Base-by-base conservation (phyloP, 1,284 basidiomycete species). In the Microbotryomycetes sp. region DNA sequence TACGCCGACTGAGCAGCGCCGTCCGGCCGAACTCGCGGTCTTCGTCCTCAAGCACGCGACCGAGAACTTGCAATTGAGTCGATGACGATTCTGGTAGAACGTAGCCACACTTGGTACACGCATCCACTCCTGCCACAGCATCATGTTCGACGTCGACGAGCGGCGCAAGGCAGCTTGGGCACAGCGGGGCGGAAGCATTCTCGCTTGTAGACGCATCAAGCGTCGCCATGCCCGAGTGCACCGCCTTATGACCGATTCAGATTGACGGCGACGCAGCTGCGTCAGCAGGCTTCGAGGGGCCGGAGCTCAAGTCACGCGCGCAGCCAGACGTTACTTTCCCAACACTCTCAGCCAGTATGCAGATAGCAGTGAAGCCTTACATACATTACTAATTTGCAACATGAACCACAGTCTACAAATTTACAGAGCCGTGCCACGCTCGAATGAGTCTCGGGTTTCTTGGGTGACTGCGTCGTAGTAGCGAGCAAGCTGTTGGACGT, bases 401-500 rank as follows among this genome's bases (percentile, higher is more conserved):
- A n/a, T n/a, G n/a, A n/a, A n/a, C n/a, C n/a, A n/a, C n/a, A n/a
- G n/a, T n/a, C n/a, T n/a, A n/a, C n/a, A 21, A 9, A 21, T 45
- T 60, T 77, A 94, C 52, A 96, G 77, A 45, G 91, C 91, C 16
- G 91, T 94, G 59, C 92, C 92, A 67, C 92, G 86, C 75, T 97
- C 92, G 81, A 96, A 94, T 74, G 89, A 94, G 28, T 89, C 90
- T 56, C 91, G 84, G 66, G 94, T 94, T 73, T 97, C 94, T 57
- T 88, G 79, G 2, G 94, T 98, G 74, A 65, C 62, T 35, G 59
- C 60, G 57, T 97, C 91, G 80, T 92, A 98, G 79, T 92, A 98
- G 64, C 94, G 83, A 23, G 89, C 87, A 78, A 97, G 91, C 88
- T 90, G 71, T 11, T 18, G 35, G 18, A 45, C 18, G 28, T 6